Evolutionary conservation across 1,139 yeast species (phyloP), one percentile per base, ranked within the genome.

Genomic region (Debaryomyces nepalensis): DNA sequence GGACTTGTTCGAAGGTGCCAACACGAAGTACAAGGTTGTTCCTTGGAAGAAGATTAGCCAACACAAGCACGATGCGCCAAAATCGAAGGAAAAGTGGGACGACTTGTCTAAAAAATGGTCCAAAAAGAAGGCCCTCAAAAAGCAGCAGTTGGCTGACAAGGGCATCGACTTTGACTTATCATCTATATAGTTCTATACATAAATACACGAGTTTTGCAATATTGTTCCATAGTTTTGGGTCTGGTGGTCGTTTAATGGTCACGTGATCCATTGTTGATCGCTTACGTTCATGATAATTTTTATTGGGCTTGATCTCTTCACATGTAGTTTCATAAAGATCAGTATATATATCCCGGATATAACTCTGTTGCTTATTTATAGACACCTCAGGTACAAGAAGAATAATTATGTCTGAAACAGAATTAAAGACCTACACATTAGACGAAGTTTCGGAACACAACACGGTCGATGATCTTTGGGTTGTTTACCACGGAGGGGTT

Each of bases 401-500:
- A 9, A 14, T 11, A 7, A 34, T 18, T 8, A 34, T 34, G 37
- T 23, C 37, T 5, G 37, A 34, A 24, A 57, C 53, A 34, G 64
- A 67, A 26, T 51, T 61, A 50, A 65, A 62, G 45, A 55, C 53
- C 29, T 64, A 53, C 55, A 68, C 70, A 24, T 54, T 58, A 42
- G 90, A 83, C 49, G 95, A 91, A 66, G 82, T 93, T 52, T 76
- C 87, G 49, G 66, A 80, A 62, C 98, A 93, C 75, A 84, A 77
- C 66, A 74, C 85, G 40, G 70, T 77, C 46, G 89, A 84, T 45
- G 97, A 91, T 64, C 76, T 88, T 53, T 93, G 97, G 96, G 77
- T 93, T 68, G 87, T 89, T 52, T 82, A 89, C 68, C 82, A 88
- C 52, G 97, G 95, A 37, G 87, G 85, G 61, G 98, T 93, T 42